Conservation (phyloP, 768 basidiomycete genomes). For the Boletus pseudo-olivaceus region DNA sequence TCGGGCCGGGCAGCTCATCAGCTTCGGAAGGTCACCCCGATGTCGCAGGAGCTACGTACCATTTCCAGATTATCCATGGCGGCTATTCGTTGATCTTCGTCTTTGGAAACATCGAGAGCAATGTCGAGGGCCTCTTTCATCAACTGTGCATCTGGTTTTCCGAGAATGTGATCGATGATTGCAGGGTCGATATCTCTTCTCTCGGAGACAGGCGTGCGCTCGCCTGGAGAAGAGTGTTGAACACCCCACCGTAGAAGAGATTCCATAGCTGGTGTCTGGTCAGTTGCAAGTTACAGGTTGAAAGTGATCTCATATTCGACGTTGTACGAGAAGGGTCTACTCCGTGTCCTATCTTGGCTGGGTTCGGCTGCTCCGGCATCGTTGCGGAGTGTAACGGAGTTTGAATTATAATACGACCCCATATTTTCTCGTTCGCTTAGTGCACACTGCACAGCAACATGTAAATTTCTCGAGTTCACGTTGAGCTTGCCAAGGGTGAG, state of each 20-base stretch:
- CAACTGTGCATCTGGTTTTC: constrained; percentile 73
- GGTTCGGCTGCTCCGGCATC: constrained; percentile 17
- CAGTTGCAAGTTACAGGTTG: not conserved
- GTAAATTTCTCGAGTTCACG: too few relatives aligned
- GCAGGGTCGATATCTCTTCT: constrained; percentile 67
- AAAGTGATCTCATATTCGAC: not conserved
- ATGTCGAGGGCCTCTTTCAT: constrained; percentile 79
- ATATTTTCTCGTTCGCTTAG: not conserved
- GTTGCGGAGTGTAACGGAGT: constrained; percentile 13
- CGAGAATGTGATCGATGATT: constrained; percentile 83
- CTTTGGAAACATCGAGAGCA: constrained; percentile 53
- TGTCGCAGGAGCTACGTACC: constrained; percentile 42
- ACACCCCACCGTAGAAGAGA: constrained; percentile 81
- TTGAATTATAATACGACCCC: not conserved
- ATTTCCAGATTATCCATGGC: constrained; percentile 87
- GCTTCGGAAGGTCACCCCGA: not conserved
- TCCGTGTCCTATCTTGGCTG: constrained; percentile 11
- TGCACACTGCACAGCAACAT: too few relatives aligned
- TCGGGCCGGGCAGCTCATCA: not conserved
- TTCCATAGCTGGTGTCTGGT: constrained; percentile 46
- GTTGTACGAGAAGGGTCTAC: constrained; percentile 10
- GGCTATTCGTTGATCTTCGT: constrained; percentile 56
- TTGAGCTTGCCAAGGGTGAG: constrained; percentile 20
- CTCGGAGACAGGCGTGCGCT: constrained; percentile 32
- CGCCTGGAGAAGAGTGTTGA: constrained; percentile 53